phyloP scores from a whole-genome alignment of 345 rosid genomes.

The Boechera stricta region DNA sequence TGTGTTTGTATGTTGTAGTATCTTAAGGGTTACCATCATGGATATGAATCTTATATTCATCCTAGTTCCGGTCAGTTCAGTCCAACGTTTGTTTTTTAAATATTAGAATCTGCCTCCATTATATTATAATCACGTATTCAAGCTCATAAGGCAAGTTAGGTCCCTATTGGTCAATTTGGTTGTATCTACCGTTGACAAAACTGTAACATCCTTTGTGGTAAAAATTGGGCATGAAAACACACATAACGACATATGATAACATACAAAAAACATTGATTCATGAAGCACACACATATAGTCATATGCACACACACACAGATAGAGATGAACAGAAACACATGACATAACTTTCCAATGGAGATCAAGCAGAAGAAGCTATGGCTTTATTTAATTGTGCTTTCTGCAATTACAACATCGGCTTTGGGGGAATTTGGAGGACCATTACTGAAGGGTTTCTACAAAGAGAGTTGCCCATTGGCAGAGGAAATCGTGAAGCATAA shows the following conservation, averaged over 20 bases:
- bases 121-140: neutral
- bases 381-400: slow-evolving; percentile 29
- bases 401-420: slow-evolving; percentile 32
- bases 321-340: slow-evolving; percentile 16
- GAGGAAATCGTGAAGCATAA: slow-evolving; percentile 65
- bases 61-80: too few species aligned
- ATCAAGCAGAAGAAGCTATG: slow-evolving; percentile 25
- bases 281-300: slow-evolving; percentile 20
- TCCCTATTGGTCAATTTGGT: slow-evolving; percentile 26
- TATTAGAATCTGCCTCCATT: neutral
- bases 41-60: neutral
- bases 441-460: slow-evolving; percentile 63
- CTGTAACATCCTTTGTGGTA: slow-evolving; percentile 5
- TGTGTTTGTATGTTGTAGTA: neutral
- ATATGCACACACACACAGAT: slow-evolving; percentile 5
- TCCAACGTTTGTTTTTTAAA: neutral
- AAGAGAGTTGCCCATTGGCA: slow-evolving; percentile 73
- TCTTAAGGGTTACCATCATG: neutral
- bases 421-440: slow-evolving; percentile 44
- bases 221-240: slow-evolving; percentile 38
- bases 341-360: slow-evolving; percentile 41
- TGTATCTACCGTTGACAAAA: slow-evolving; percentile 46
- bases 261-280: slow-evolving; percentile 10
- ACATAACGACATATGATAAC: slow-evolving; percentile 39
- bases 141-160: slow-evolving; percentile 33